Evolutionary conservation across 208 protist genomes (phyloP), one percentile per base, ranked within the genome.

Genomic region (Leishmania braziliensis): DNA sequence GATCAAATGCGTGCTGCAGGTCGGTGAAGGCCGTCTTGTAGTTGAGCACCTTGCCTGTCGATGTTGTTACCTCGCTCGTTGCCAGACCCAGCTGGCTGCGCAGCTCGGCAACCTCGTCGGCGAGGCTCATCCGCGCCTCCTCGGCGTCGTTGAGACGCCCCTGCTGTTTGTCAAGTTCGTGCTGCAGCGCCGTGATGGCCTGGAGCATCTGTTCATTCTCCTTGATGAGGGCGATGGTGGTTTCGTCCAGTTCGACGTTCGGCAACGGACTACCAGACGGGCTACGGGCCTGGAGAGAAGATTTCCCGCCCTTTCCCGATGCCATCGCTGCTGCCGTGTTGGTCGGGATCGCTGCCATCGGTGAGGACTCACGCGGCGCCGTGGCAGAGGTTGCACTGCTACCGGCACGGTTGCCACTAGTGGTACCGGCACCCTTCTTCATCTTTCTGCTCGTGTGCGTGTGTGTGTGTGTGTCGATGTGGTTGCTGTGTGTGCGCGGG

Each of bases 131-230:
- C 23, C 87, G 62, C 39, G 62, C 75, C 18, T n/a, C 43, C 51
- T 89, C 74, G 20, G 85, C 81, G 12, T 78, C 50, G 23, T 16
- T 18, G 51, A 90, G 79, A 12, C 84, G 81, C 54, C 60, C 80
- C 53, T 79, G 50, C 60, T 85, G 68, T 68, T 81, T 73, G 39
- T 83, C 72, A 33, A 86, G 68, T 46, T 92, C 86, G 56, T 82
- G 75, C 39, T 86, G 83, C n/a, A 95, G 83, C 18, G 70, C 73
- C 18, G 80, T 84, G 43, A 93, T 91, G 23, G 77, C 81, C 68
- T 79, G 80, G 26, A 95, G 58, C 90, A 95, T 93, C 54, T 83
- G 75, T 66, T 91, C 90, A 75, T 93, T 94, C 75, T 94, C 92
- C 46, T 85, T 75, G 48, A 93, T 84, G 60, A 95, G 84, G 8